A percentile compares a stretch with the other conserved stretches of the same genome.
These are phyloP conservation scores for Colletotrichum salicis DNA, from an alignment of 2,329 filamentous ascomycete species.

Conservation along the genomic window DNA sequence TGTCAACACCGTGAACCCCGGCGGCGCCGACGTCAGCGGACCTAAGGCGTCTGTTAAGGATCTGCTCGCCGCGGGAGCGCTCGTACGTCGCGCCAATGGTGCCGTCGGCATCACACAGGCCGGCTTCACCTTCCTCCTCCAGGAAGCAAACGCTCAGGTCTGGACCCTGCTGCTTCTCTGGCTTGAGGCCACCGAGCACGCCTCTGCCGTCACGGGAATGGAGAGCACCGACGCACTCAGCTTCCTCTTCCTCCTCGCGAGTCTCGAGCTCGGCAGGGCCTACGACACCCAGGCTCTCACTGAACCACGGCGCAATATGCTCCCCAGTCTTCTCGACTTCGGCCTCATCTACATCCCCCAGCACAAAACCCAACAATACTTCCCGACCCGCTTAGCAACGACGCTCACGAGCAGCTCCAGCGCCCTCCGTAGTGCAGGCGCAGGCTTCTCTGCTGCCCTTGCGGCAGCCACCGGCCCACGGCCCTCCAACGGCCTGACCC, in stretches of 20 bases:
- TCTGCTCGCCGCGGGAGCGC: constrained; percentile 80
- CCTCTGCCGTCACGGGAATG: constrained; percentile 69
- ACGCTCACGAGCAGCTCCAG: constrained; percentile 83
- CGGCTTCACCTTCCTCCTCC: constrained; percentile 93
- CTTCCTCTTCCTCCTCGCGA: constrained; percentile 95
- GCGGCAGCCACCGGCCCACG: constrained; percentile 51
- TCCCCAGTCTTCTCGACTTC: constrained; percentile 91
- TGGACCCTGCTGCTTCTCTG: constrained; percentile 96
- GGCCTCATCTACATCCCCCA: constrained; percentile 84
- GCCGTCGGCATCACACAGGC: constrained; percentile 84
- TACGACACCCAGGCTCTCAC: constrained; percentile 90
- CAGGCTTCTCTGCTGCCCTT: constrained; percentile 75
- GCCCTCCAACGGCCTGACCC: constrained; percentile 46
- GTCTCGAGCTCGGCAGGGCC: constrained; percentile 87
- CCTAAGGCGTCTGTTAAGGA: constrained; percentile 85
- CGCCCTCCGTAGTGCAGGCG: constrained; percentile 75
- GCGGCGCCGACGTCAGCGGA: constrained; percentile 53
- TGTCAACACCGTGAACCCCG: constrained; percentile 75
- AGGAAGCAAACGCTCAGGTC: constrained; percentile 95
- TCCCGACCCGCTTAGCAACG: constrained; percentile 92
- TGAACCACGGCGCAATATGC: constrained; percentile 83
- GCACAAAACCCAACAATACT: constrained; percentile 72
- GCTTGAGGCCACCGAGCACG: constrained; percentile 81
- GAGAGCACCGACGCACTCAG: constrained; percentile 94
- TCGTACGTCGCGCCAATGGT: constrained; percentile 71